Base-by-base conservation (phyloP, 495 filamentous ascomycete species). In the Trichoderma asperelloides region DNA sequence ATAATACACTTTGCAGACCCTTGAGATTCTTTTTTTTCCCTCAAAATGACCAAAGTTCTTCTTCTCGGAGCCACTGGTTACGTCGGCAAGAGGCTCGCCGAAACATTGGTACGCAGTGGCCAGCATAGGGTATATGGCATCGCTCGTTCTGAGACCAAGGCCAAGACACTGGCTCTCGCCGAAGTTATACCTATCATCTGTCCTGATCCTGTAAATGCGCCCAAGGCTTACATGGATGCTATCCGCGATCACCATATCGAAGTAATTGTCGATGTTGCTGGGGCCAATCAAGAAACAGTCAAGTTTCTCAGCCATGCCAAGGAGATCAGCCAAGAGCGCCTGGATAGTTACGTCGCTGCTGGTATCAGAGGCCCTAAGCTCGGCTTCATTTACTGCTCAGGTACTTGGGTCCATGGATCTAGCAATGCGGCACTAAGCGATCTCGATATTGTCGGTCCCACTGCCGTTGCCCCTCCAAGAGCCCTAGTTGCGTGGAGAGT, bases 11-110 rank as follows among this genome's bases (percentile, higher is more conserved):
- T 33, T 33, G n/a, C n/a, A n/a, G n/a, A n/a, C n/a, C n/a, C n/a
- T n/a, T n/a, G n/a, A n/a, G n/a, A n/a, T n/a, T n/a, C n/a, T n/a
- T n/a, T 11, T n/a, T 45, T n/a, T 55, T 23, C 49, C 21, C 2
- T 12, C 27, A 60, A 4, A 28, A 60, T 60, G 55, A 60, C 55
- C 25, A 60, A 60, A 60, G 55, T 60, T 13, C 55, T 60, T 60
- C 7, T 60, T 30, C 55, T 60, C 25, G 55, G 55, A 11, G 55
- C 55, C 13, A 60, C 55, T 30, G 55, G 55, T 16, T 60, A 60
- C 15, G 11, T 60, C 25, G 55, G 55, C 25, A 60, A 60, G 55
- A 12, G 55, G 25, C 55, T 60, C 16, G 55, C 25, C 8, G 55
- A 60, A 2, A 60, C 55, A 0, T 13, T 60, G 12, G 55, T 60